phyloP scores from a whole-genome alignment of 306 rosid genomes.

The Vigna nakashimae region DNA sequence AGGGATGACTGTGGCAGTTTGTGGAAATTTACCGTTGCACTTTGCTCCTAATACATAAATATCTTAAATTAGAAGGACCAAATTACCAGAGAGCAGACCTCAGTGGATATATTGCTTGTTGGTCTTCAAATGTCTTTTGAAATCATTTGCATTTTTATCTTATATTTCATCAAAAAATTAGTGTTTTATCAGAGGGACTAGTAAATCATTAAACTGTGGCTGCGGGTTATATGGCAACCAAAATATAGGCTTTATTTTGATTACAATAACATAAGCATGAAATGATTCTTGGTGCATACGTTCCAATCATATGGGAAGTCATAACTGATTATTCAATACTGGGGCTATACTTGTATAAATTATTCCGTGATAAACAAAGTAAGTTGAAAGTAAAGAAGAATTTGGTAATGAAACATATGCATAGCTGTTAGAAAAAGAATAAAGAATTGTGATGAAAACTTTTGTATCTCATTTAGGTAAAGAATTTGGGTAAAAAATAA shows the following conservation, averaged over 20 bases:
- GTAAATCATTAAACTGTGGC: background rate
- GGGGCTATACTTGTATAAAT: background rate
- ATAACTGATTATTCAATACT: background rate
- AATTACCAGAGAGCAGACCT: background rate
- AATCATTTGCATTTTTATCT: background rate
- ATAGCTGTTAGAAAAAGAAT: background rate
- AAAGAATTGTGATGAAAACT: background rate
- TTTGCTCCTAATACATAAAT: background rate
- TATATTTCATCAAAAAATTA: background rate
- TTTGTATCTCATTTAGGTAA: background rate
- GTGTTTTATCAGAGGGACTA: constrained; percentile 6
- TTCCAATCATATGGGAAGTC: background rate
- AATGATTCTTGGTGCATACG: constrained; percentile 7
- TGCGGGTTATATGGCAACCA: constrained; percentile 9
- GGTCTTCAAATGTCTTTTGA: background rate
- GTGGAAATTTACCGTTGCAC: background rate
- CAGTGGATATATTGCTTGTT: constrained; percentile 10
- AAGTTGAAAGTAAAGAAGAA: constrained; percentile 38
- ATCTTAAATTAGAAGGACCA: background rate
- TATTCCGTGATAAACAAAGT: background rate
- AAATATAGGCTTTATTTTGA: constrained; percentile 28
- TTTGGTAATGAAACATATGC: constrained; percentile 7
- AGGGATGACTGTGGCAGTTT: background rate
- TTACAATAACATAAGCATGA: background rate
- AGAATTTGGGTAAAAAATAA: constrained; percentile 1